Evolutionary conservation across 805 yeast species (phyloP), one percentile per base, ranked within the genome.

Genomic region (Zygotorulaspora sp.): DNA sequence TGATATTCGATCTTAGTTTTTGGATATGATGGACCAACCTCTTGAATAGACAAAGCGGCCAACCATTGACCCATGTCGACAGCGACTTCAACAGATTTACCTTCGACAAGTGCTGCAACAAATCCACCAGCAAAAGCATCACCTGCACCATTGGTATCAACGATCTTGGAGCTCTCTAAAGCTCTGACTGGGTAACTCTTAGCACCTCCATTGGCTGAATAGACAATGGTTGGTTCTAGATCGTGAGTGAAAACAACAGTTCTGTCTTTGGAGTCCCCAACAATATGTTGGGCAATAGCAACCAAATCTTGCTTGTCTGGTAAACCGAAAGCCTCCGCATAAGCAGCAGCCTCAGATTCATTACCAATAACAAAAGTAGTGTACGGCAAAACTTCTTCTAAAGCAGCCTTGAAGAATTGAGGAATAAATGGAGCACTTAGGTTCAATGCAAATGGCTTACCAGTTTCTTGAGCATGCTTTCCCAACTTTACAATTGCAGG

Each of bases 91-190:
- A 87, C 61, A 19, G 74, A 52, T 62, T 83, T 78, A 48, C 80
- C 86, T 64, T 80, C 68, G 40, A 87, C 94, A 50, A 89, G 68
- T 41, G 89, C 92, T 45, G 96, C 95, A 48, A 88, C 67, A 65
- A 90, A 89, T 42, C 97, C 97, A 56, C 92, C 94, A 40, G 97
- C 97, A 61, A 90, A 90, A 10, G 97, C 96, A 62, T 90, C 97
- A 66, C 97, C 97, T 32, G 97, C 97, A 71, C 98, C 98, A 70
- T 90, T 92, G 58, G 97, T 86, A 71, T 92, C 99, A 42, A 74
- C 80, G 44, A 92, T 74, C 65, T 81, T 72, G 31, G 73, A 66
- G 30, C 76, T 53, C 28, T 75, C 83, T 57, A 92, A 76, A 42
- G 80, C 75, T 52, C 77, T 83, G 39, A 92, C 96, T 35, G 82